Base-by-base conservation (phyloP, 1,284 basidiomycete species). In the Erythrobasidium hasegawianum region DNA sequence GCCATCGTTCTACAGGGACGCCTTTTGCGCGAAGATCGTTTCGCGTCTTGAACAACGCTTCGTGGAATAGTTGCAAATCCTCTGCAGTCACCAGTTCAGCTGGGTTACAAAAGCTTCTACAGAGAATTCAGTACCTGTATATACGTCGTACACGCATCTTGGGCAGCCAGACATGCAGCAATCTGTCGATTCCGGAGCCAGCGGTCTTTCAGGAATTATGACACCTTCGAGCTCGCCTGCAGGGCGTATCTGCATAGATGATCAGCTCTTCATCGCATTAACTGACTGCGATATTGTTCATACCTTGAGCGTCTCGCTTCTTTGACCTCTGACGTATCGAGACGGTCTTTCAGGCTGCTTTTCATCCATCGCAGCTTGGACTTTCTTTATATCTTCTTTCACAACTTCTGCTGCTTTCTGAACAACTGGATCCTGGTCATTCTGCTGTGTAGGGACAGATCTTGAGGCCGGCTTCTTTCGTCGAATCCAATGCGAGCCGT, bases 111-210 rank as follows among this genome's bases (percentile, higher is more conserved):
- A 4, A 47, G n/a, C n/a, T n/a, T n/a, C 5, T 7, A 18, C 43
- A 24, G 43, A 14, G 8, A 7, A 14, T 14, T 47, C 7, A 5
- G n/a, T 7, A 24, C 43, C 61, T 9, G 61, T 64, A 33, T 64
- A 64, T 20, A 64, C 49, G 39, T 64, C 61, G 26, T 64, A 64
- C 5, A 64, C 61, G 27, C 61, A 64, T 43, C 61, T 16, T 10
- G 61, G 61, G 56, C 61, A 64, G 16, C 61, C 61, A 22, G 40
- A 45, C 61, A 64, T 64, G 54, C 61, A 64, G 29, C 61, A 64
- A 16, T 56, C 54, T 43, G 38, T 50, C 26, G 27, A 55, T 47
- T 55, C 61, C 1, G 61, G 61, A 10, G 61, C 52, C 26, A 27
- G 27, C 3, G 61, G 61, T 20, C 61, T 38, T 22, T 54, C 40